A percentile compares a stretch with the other conserved stretches of the same genome.
These are phyloP conservation scores for Moesziomyces sp. DNA, from an alignment of 1,284 basidiomycete species.

Conservation along the genomic window DNA sequence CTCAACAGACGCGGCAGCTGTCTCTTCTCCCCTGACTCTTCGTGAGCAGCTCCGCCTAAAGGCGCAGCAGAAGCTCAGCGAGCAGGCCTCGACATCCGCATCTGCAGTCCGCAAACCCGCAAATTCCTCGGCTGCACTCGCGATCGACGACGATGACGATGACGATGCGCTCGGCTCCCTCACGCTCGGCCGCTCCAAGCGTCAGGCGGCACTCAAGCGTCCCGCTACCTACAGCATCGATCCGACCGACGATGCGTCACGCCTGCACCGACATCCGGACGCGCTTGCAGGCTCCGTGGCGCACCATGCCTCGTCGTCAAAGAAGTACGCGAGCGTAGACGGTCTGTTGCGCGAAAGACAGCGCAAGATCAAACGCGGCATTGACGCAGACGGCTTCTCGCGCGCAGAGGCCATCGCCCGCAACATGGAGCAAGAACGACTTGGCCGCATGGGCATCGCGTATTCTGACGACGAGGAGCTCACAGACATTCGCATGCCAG, in stretches of 20 bases:
- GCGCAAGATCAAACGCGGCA: constrained; percentile 23
- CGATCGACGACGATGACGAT: constrained; percentile 6
- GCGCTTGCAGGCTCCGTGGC: constrained; percentile 8
- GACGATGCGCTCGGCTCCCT: constrained; percentile 34
- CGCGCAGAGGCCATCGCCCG: constrained; percentile 36
- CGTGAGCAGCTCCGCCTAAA: constrained; percentile 37
- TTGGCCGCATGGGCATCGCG: constrained; percentile 26
- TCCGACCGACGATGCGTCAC: constrained; percentile 27
- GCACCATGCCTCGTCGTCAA: constrained; percentile 3
- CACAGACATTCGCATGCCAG: background rate
- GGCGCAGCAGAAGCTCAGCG: constrained; percentile 34
- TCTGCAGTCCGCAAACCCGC: background rate
- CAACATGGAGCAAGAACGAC: constrained; percentile 40
- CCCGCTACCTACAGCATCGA: constrained; percentile 38
- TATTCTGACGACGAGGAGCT: background rate
- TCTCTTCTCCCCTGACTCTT: constrained; percentile 19
- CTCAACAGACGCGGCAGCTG: background rate
- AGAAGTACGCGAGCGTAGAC: constrained; percentile 9
- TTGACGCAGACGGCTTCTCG: constrained; percentile 35
- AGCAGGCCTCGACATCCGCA: constrained; percentile 4
- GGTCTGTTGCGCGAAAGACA: constrained; percentile 22
- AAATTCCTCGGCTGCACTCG: background rate
- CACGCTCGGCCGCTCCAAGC: constrained; percentile 16
- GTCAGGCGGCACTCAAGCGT: constrained; percentile 36
- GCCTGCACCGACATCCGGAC: constrained; percentile 26